phyloP scores from a whole-genome alignment of 495 filamentous ascomycete species.

The Penicillium nucicola region DNA sequence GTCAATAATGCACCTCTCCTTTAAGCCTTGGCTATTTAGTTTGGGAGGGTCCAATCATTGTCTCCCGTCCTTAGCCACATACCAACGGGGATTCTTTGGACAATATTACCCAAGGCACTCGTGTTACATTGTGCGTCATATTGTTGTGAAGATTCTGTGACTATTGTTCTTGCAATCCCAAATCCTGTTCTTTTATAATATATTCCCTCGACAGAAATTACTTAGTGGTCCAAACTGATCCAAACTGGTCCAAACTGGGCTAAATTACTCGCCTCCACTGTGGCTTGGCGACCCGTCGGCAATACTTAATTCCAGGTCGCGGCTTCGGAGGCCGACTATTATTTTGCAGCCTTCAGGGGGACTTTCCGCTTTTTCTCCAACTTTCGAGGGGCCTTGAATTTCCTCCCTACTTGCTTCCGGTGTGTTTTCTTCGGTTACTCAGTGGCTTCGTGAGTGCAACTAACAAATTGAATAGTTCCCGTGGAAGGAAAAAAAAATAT shows the following conservation, averaged over 20 bases:
- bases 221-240: no score
- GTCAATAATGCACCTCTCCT: no score
- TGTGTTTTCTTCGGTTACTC: background rate
- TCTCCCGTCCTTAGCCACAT: no score
- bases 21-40: no score
- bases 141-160: background rate
- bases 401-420: background rate
- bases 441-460: background rate
- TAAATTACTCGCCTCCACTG: constrained; percentile 1
- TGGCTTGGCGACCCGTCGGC: constrained; percentile 29
- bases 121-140: constrained; percentile 2
- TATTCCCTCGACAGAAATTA: no score
- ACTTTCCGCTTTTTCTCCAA: constrained; percentile 16
- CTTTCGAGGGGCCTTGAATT: constrained; percentile 5
- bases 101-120: background rate
- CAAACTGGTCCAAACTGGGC: no score
- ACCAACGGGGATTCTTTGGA: no score
- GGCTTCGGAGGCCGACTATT: constrained; percentile 22
- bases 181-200: no score
- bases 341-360: constrained; percentile 32
- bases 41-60: no score
- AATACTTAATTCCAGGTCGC: constrained; percentile 32
- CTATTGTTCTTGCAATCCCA: no score
- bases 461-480: background rate
- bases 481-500: constrained; percentile 10